Conservation (phyloP, 2,329 filamentous ascomycete genomes). For the Ceratocystis harringtonii region DNA sequence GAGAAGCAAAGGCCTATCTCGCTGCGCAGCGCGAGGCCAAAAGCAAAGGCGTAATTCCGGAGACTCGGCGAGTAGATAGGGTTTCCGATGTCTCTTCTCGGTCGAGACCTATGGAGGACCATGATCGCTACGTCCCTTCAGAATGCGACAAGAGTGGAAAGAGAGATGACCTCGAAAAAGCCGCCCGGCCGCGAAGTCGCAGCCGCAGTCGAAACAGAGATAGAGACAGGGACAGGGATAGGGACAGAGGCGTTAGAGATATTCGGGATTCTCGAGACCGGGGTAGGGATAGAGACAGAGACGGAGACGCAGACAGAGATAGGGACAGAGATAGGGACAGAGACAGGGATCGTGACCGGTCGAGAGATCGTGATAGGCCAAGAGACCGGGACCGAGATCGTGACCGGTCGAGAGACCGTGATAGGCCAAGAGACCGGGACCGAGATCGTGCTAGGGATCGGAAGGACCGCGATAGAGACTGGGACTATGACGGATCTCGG, state of each 20-base stretch:
- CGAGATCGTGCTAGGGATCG: slow-evolving; percentile 16
- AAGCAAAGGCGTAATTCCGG: slow-evolving; percentile 38
- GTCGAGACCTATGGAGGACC: slow-evolving; percentile 21
- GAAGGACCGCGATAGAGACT: slow-evolving; percentile 19
- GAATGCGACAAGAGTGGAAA: slow-evolving; percentile 26
- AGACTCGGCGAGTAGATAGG: slow-evolving; percentile 26
- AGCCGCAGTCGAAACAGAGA: slow-evolving; percentile 25
- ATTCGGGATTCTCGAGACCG: slow-evolving; percentile 24
- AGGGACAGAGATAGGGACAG: slow-evolving; percentile 24
- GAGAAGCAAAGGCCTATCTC: slow-evolving; percentile 49
- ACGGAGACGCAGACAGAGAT: slow-evolving; percentile 20
- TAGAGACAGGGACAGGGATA: slow-evolving; percentile 20
- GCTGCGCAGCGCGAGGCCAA: slow-evolving; percentile 46
- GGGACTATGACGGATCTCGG: slow-evolving; percentile 22
- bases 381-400: slow-evolving; percentile 21
- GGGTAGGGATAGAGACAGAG: slow-evolving; percentile 24
- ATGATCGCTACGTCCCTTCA: slow-evolving; percentile 34
- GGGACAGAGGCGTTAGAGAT: slow-evolving; percentile 19
- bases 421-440: slow-evolving; percentile 18
- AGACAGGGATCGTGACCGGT: slow-evolving; percentile 16
- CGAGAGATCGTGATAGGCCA: slow-evolving; percentile 15
- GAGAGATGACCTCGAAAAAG: slow-evolving; percentile 9
- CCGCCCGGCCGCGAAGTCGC: slow-evolving; percentile 22
- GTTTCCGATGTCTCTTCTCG: slow-evolving; percentile 26
- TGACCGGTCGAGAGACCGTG: slow-evolving; percentile 21